Conservation (phyloP, 164 flowering plant genomes). For the Paratinospora sagittata region DNA sequence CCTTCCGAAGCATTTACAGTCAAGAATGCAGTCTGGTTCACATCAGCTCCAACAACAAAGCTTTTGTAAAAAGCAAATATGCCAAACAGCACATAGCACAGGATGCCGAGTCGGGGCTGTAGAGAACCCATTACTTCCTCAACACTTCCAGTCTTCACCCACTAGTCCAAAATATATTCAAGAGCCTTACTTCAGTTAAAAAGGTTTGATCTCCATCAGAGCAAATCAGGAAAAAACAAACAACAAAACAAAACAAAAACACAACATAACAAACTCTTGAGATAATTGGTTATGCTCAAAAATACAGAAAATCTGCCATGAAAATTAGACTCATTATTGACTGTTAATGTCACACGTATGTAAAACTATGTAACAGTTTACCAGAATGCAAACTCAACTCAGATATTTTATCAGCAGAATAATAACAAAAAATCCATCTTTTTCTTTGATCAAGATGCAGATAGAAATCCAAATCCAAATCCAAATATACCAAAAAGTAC, state of each 20-base stretch:
- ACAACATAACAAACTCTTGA: not conserved
- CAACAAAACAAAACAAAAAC: not conserved
- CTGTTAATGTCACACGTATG: not conserved
- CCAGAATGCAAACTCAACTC: not conserved
- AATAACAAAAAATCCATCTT: not conserved
- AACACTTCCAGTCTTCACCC: slow-evolving; percentile 18
- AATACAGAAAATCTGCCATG: not conserved
- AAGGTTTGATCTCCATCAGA: not conserved
- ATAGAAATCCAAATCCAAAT: not conserved
- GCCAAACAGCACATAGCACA: slow-evolving; percentile 12
- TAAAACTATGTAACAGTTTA: not conserved
- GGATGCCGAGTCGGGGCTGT: slow-evolving; percentile 2
- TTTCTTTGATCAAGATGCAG: not conserved
- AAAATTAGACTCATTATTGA: not conserved
- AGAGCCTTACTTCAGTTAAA: not conserved
- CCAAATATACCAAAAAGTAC: no score
- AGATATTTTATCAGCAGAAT: not conserved
- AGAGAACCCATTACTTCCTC: slow-evolving; percentile 25
- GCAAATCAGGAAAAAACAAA: not conserved
- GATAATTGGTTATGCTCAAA: not conserved
- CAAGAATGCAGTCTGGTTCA: slow-evolving; percentile 18
- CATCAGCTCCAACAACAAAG: slow-evolving; percentile 15
- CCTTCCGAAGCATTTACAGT: slow-evolving; percentile 25
- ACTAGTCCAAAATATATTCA: slow-evolving; percentile 8
- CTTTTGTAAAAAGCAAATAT: slow-evolving; percentile 16